Base-by-base conservation (phyloP, 306 rosid species). In the Mucuna pruriens region DNA sequence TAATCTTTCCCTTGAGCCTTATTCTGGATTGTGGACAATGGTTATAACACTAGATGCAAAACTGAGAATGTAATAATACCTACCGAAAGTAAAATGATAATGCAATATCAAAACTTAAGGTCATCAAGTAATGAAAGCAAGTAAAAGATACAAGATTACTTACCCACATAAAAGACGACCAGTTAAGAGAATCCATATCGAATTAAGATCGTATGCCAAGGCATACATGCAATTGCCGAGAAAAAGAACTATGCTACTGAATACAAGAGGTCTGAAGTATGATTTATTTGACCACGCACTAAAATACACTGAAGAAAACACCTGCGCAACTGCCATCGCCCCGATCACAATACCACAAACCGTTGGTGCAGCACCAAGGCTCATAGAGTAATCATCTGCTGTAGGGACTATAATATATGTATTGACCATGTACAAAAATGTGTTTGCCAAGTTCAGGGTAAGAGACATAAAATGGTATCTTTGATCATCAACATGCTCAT, bases 261-360 rank as follows among this genome's bases (percentile, higher is more conserved):
- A 94, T 66, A 94, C 77, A 74, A 94, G 98, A 86, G 98, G 98
- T 78, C 76, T 90, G 85, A 92, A 94, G 90, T 91, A 91, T 4
- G 98, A 92, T 82, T 71, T 88, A 84, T 94, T 94, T 77, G 98
- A 94, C 98, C 98, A 94, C 15, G 98, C 97, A 71, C 98, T 94
- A 71, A 94, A 94, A 83, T 94, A 94, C 83, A 94, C 98, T 0
- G 97, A 94, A 31, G 97, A 92, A 85, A 94, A 92, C 80, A 94
- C 97, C 80, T 94, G 98, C 2, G 98, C 98, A 79, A 94, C 90
- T 70, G 98, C 98, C 98, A 94, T 94, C 57, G 97, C 89, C 65
- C 98, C 98, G 61, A 94, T 94, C 74, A 94, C 98, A 42, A 94
- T 82, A 83, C 97, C 98, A 77, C 98, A 94, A 85, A 94, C 95